Evolutionary conservation across 2,329 filamentous ascomycete species (phyloP).

Genomic region (Chaetomiaceae sp.): DNA sequence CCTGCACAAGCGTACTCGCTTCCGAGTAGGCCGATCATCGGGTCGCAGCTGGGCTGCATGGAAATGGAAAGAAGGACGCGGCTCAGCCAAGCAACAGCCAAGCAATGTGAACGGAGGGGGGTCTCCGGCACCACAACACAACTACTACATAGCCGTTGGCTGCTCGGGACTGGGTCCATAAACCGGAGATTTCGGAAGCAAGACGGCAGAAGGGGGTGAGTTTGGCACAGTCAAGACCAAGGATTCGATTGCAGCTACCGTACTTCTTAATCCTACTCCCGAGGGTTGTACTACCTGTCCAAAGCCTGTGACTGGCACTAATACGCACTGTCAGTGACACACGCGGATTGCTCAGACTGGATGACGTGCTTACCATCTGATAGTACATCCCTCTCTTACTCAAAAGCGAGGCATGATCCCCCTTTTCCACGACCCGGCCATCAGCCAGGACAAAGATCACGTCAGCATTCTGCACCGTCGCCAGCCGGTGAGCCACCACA

Average conservation of each 20-base stretch:
- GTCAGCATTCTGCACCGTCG: constrained; percentile 73
- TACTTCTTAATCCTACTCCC: too few relatives aligned
- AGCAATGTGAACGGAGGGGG: too few relatives aligned
- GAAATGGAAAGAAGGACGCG: too few relatives aligned
- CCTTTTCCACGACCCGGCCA: constrained; percentile 55
- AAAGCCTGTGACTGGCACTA: constrained; percentile 56
- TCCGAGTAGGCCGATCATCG: not conserved
- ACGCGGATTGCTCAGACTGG: too few relatives aligned
- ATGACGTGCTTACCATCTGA: constrained; percentile 54
- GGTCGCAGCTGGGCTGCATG: not conserved
- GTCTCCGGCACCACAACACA: too few relatives aligned
- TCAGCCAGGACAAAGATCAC: constrained; percentile 72
- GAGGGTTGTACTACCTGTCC: constrained; percentile 40
- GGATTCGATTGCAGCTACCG: too few relatives aligned
- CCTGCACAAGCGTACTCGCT: not conserved
- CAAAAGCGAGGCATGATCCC: constrained; percentile 47
- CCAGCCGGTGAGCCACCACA: constrained; percentile 73
- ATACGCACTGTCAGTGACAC: not conserved
- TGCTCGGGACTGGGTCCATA: too few relatives aligned
- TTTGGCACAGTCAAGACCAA: too few relatives aligned
- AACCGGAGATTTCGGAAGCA: too few relatives aligned
- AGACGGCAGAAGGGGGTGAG: too few relatives aligned
- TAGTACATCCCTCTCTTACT: constrained; percentile 50
- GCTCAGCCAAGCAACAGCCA: too few relatives aligned
- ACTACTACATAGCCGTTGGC: too few relatives aligned